Conservation (phyloP, 192 early-diverging fungal species). For the Podila epicladia region DNA sequence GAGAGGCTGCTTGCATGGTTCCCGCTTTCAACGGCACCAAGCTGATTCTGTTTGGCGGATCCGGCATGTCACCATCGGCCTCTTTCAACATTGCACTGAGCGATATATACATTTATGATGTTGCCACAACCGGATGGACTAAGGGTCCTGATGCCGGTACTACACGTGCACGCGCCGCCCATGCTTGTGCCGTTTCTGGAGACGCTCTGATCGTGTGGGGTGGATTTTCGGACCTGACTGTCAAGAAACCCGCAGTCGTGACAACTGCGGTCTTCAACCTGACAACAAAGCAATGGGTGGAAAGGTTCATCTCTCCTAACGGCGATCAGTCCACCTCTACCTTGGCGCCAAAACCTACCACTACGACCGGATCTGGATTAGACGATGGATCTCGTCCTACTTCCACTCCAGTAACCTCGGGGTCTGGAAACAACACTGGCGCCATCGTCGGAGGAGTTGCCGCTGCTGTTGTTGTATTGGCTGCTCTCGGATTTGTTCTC, state of each 20-base stretch:
- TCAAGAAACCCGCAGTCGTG: accelerated
- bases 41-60: slow-evolving; percentile 11
- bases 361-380: too few species aligned
- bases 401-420: too few species aligned
- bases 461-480: too few species aligned
- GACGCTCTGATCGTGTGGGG: slow-evolving; percentile 20
- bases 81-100: background rate
- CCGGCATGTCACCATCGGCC: too few species aligned
- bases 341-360: too few species aligned
- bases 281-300: background rate
- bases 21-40: slow-evolving; percentile 8
- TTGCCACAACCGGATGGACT: background rate
- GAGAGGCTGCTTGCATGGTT: background rate
- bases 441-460: too few species aligned
- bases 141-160: background rate
- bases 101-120: slow-evolving; percentile 20
- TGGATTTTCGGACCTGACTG: background rate
- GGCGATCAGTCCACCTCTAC: too few species aligned
- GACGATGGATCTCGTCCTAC: too few species aligned
- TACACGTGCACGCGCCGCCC: background rate
- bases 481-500: too few species aligned
- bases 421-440: too few species aligned
- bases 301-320: too few species aligned
- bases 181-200: slow-evolving; percentile 3
- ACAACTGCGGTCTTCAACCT: background rate